Conservation (phyloP, 1,284 basidiomycete genomes). For the Ceratobasidium papillatum region DNA sequence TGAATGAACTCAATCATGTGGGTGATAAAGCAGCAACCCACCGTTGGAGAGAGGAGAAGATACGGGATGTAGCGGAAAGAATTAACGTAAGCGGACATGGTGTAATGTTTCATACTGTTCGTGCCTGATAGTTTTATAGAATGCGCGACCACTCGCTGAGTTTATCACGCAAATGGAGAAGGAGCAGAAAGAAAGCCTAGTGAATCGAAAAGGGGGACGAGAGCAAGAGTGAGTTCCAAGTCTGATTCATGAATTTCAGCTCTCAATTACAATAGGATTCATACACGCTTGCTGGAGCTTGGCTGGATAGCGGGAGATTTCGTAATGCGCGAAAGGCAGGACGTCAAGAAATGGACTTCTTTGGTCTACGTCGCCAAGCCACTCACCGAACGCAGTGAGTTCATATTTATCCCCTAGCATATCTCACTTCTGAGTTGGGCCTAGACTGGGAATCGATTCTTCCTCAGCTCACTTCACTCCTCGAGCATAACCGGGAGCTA, state of each 20-base stretch:
- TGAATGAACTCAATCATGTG: too few relatives aligned
- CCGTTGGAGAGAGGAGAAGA: too few relatives aligned
- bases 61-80: too few relatives aligned
- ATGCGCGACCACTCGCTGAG: not conserved
- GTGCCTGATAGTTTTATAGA: too few relatives aligned
- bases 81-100: too few relatives aligned
- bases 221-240: not conserved
- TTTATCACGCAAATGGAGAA: not conserved
- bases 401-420: not conserved
- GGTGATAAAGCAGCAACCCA: too few relatives aligned
- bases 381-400: conserved; percentile 1
- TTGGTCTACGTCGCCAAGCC: not conserved
- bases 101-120: too few relatives aligned
- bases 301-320: conserved; percentile 16
- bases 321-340: not conserved
- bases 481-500: conserved; percentile 5
- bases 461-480: not conserved
- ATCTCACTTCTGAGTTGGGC: not conserved
- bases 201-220: not conserved
- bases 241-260: not conserved
- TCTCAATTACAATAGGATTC: not conserved
- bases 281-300: conserved; percentile 9
- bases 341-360: conserved; percentile 1
- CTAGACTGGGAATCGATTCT: conserved; percentile 18
- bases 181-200: not conserved